Evolutionary conservation across 352 stramenopile genomes (phyloP).

Genomic region (Halophytophthora batemanensis): DNA sequence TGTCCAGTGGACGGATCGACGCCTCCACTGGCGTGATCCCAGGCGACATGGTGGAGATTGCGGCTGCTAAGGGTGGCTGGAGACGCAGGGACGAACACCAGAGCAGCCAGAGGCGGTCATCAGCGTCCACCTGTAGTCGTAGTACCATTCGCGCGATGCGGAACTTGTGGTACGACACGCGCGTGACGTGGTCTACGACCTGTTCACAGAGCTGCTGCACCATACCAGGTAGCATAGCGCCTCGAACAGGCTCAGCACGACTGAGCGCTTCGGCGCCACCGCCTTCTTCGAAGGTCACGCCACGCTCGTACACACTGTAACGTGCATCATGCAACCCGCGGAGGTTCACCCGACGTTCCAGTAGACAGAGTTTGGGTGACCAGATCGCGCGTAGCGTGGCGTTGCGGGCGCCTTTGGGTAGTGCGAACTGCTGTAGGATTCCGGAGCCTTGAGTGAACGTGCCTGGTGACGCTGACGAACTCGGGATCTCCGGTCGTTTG

Average conservation of each 20-base stretch:
- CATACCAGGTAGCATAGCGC: constrained; percentile 86
- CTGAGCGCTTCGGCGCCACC: constrained; percentile 85
- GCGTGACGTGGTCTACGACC: constrained; percentile 91
- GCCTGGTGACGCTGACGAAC: constrained; percentile 13
- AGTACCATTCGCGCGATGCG: constrained; percentile 93
- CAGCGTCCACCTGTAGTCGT: constrained; percentile 93
- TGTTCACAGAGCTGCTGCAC: constrained; percentile 91
- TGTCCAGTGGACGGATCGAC: constrained; percentile 48
- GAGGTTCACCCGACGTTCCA: constrained; percentile 91
- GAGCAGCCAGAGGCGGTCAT: constrained; percentile 93
- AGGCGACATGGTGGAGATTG: not conserved
- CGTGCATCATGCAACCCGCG: constrained; percentile 89
- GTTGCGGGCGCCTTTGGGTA: constrained; percentile 91
- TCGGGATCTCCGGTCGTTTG: constrained; percentile 75
- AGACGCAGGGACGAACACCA: constrained; percentile 93
- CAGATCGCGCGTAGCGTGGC: constrained; percentile 91
- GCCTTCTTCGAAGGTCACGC: constrained; percentile 91
- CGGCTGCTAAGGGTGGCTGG: constrained; percentile 11
- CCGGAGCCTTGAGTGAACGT: constrained; percentile 55
- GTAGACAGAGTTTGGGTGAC: constrained; percentile 94
- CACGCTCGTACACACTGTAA: constrained; percentile 92
- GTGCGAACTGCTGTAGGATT: constrained; percentile 93
- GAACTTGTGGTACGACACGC: constrained; percentile 90
- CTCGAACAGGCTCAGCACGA: constrained; percentile 84
- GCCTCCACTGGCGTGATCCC: constrained; percentile 9